phyloP scores from a whole-genome alignment of 192 early-diverging fungal species.

The Rhizoclosmatium globosum region DNA sequence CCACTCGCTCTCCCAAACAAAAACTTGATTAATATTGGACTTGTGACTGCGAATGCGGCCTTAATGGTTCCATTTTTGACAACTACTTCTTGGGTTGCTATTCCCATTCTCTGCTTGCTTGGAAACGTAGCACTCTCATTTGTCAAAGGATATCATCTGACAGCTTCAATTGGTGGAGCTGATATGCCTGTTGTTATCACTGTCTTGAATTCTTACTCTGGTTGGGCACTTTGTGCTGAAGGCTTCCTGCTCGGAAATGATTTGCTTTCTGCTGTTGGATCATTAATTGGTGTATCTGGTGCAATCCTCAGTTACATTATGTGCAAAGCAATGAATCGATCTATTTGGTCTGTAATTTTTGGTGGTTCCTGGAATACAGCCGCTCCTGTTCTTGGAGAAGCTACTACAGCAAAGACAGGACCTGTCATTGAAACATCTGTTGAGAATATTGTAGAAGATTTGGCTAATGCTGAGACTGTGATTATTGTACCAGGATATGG shows the following conservation, averaged over 20 bases:
- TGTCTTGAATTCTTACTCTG: slow-evolving; percentile 49
- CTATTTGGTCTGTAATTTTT: slow-evolving; percentile 46
- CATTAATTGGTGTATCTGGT: slow-evolving; percentile 48
- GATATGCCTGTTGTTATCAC: slow-evolving; percentile 54
- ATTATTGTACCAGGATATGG: slow-evolving; percentile 54
- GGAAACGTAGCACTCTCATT: slow-evolving; percentile 41
- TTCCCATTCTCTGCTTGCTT: slow-evolving; percentile 38
- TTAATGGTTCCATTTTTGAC: slow-evolving; percentile 35
- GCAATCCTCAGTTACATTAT: slow-evolving; percentile 50
- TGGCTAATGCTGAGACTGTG: slow-evolving; percentile 40
- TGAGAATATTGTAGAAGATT: slow-evolving; percentile 35
- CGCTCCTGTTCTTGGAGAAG: slow-evolving; percentile 1
- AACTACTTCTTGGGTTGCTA: slow-evolving; percentile 10
- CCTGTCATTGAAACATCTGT: slow-evolving; percentile 37
- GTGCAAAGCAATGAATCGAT: slow-evolving; percentile 55
- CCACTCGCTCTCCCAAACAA: slow-evolving; percentile 44
- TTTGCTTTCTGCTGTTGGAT: slow-evolving; percentile 45
- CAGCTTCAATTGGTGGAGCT: slow-evolving; percentile 48
- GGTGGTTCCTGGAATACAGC: slow-evolving; percentile 39
- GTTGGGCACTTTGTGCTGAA: slow-evolving; percentile 51
- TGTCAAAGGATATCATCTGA: slow-evolving; percentile 47
- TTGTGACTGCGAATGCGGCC: slow-evolving; percentile 33
- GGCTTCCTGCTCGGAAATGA: slow-evolving; percentile 50
- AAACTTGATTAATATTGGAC: slow-evolving; percentile 44
- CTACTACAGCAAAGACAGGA: background rate